phyloP scores from a whole-genome alignment of 2,329 filamentous ascomycete genomes.

The Ramularia endophylla region DNA sequence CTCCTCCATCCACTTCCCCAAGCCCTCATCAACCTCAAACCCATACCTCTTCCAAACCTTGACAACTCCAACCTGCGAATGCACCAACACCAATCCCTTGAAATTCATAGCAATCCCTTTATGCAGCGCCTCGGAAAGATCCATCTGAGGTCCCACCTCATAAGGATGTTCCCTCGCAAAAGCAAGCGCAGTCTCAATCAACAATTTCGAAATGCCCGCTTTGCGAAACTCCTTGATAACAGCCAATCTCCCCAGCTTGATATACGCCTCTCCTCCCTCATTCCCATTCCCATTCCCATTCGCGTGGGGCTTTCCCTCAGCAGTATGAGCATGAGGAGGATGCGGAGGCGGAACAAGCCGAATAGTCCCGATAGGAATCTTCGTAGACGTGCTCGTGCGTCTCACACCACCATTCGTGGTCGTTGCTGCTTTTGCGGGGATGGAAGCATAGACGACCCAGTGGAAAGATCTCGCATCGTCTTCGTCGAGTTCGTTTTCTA shows the following conservation, averaged over 20 bases:
- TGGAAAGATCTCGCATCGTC: conserved; percentile 78
- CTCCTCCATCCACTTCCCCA: conserved; percentile 78
- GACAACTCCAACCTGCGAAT: conserved; percentile 66
- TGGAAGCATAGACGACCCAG: conserved; percentile 75
- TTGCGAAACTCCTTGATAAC: conserved; percentile 47
- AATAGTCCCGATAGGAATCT: conserved; percentile 64
- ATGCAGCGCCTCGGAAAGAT: conserved; percentile 28
- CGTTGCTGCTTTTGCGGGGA: conserved; percentile 38
- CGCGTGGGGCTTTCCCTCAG: conserved; percentile 7
- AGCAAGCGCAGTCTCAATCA: conserved; percentile 62
- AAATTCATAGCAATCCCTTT: conserved; percentile 47
- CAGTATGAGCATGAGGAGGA: conserved; percentile 14
- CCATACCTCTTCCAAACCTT: conserved; percentile 64
- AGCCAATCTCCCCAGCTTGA: conserved; percentile 76
- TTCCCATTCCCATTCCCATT: conserved; percentile 17
- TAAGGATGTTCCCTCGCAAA: conserved; percentile 61
- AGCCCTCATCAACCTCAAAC: conserved; percentile 64
- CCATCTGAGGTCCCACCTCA: conserved; percentile 34
- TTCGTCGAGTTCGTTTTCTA: conserved; percentile 69
- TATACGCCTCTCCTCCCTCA: conserved; percentile 58
- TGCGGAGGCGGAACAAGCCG: conserved; percentile 80
- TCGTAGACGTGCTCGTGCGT: conserved; percentile 35
- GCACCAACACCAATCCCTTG: conserved; percentile 70
- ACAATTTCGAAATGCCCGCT: conserved; percentile 55
- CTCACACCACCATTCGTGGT: conserved; percentile 29